Base-by-base conservation (phyloP, 179 eudicot species). In the Vitellaria paradoxa region DNA sequence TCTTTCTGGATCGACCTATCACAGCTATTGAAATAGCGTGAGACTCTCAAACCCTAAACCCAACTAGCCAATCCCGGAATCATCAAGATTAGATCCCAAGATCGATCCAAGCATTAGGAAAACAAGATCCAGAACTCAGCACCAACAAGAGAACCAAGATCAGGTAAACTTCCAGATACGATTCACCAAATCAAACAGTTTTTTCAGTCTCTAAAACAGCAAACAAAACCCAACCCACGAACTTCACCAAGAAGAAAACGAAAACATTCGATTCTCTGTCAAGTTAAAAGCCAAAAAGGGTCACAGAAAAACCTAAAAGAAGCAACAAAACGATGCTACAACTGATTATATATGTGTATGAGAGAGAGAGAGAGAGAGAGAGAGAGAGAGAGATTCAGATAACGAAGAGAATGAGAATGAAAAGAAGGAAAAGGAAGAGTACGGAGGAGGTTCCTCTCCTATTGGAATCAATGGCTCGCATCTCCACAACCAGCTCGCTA, bases 341-440 rank as follows among this genome's bases (percentile, higher is more conserved):
- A n/a, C 6, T 13, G 64, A 66, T 66, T 14, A 14, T 10, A 46
- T 15, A 12, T 53, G 11, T 21, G 46, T 23, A 6, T 72, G 79
- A 23, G 68, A 76, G 82, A 73, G 83, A 69, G 73, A 80, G 83
- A 76, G 68, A 47, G n/a, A n/a, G n/a, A n/a, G n/a, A 63, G 72
- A 75, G 24, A 37, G 70, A 68, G 62, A 45, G n/a, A 37, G 9
- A 40, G 42, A 52, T 67, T 80, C 79, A 87, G 71, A 91, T 86
- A 78, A 88, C 76, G 74, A 85, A 87, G 79, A 92, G 88, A 47
- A 84, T 64, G 70, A 89, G 86, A 79, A 90, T 87, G 76, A 88
- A 90, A 68, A 91, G 87, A 21, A 91, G 86, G 26, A 93, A 87
- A 66, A 88, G 88, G 79, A 90, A 88, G 89, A 88, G 89, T 83